Percentiles rank a stretch among this genome's conserved stretches.
phyloP scores from a whole-genome alignment of 2,329 filamentous ascomycete species.

The Madurella mycetomatis region DNA sequence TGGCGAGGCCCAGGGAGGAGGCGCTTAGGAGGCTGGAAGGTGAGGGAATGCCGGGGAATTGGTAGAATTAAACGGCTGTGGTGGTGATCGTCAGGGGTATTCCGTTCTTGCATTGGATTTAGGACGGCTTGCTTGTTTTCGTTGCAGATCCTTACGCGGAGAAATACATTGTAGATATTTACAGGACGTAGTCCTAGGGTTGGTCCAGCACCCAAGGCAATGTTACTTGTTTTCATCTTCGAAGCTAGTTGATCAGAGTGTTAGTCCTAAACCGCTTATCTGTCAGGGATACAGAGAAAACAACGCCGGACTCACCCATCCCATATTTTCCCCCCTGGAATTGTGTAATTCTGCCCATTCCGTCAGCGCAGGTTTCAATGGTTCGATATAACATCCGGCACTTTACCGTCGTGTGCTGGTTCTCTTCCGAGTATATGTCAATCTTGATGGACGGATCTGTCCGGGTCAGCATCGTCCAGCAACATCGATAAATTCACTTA shows the following conservation, averaged over 20 bases:
- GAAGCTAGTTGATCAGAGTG: not conserved
- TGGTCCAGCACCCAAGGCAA: not conserved
- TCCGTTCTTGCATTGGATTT: not conserved
- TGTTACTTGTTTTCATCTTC: not conserved
- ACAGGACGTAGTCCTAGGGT: not conserved
- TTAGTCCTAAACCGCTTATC: not conserved
- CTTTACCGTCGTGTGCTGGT: conserved; percentile 31
- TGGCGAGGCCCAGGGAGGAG: conserved; percentile 8
- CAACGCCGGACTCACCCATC: conserved; percentile 27
- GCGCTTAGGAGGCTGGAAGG: conserved; percentile 20
- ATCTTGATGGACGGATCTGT: conserved; percentile 36
- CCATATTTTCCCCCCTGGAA: conserved; percentile 39
- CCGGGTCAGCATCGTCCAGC: conserved; percentile 10
- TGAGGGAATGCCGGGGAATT: not conserved
- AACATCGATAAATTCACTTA: conserved; percentile 17
- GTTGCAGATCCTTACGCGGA: not conserved
- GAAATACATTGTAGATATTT: not conserved
- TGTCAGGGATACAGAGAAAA: not conserved
- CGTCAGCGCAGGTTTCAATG: conserved; percentile 10
- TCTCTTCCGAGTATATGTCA: conserved; percentile 35
- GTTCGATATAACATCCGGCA: too few relatives aligned
- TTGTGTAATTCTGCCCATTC: conserved; percentile 32
- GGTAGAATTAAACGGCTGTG: not conserved
- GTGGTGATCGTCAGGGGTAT: not conserved
- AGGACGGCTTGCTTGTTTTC: not conserved